Conservation (phyloP, 1,284 basidiomycete species). For the Leucoagaricus sp. region DNA sequence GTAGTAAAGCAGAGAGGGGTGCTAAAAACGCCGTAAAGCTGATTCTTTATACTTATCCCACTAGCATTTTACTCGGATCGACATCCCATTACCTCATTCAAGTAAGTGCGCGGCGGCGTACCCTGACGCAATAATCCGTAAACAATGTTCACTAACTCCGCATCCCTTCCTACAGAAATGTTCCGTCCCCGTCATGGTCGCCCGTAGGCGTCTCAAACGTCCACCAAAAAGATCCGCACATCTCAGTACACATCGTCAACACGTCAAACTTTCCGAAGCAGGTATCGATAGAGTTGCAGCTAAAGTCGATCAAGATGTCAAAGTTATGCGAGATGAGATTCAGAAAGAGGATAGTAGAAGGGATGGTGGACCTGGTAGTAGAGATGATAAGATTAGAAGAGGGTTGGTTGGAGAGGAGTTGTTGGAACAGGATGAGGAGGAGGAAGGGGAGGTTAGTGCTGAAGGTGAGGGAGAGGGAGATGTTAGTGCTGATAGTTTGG, state of each 20-base stretch:
- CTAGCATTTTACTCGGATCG: conserved; percentile 91
- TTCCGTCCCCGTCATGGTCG: conserved; percentile 91
- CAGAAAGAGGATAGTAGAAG: conserved; percentile 59
- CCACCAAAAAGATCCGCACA: conserved; percentile 66
- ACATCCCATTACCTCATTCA: conserved; percentile 97
- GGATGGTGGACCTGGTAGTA: conserved; percentile 35
- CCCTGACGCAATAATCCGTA: too few relatives aligned
- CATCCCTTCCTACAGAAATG: conserved; percentile 57
- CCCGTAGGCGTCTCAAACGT: conserved; percentile 80
- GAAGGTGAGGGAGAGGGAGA: conserved; percentile 33
- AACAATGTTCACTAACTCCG: background rate
- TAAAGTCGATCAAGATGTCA: conserved; percentile 73
- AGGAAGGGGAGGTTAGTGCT: conserved; percentile 32
- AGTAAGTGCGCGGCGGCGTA: too few relatives aligned
- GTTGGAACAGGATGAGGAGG: conserved; percentile 21
- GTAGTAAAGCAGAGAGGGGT: background rate
- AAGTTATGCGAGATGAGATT: conserved; percentile 70
- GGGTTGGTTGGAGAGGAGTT: conserved; percentile 18
- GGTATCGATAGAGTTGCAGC: conserved; percentile 79
- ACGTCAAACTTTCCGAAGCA: conserved; percentile 86
- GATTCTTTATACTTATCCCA: conserved; percentile 1
- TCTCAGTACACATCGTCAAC: conserved; percentile 62
- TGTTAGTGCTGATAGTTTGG: conserved; percentile 20
- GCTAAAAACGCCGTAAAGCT: background rate
- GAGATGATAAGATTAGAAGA: conserved; percentile 26